A percentile compares a stretch with the other conserved stretches of the same genome.
These are phyloP conservation scores for Trypanosoma conorhini DNA, from an alignment of 208 protist genomes.

Conservation along the genomic window DNA sequence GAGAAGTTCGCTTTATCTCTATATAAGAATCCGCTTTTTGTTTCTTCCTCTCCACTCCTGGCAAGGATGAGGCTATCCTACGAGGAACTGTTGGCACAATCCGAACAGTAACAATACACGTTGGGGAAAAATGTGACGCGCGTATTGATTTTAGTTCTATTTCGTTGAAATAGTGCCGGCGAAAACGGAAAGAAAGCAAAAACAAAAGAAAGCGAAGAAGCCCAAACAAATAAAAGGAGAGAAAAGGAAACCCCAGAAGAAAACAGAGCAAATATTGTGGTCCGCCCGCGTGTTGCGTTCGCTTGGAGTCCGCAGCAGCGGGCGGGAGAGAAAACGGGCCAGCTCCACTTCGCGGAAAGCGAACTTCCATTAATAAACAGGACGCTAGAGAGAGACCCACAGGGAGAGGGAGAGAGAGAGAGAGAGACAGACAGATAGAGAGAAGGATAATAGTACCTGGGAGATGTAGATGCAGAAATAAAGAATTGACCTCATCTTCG, in stretches of 20 bases:
- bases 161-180: neutral
- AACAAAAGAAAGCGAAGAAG: neutral
- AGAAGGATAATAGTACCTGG: no score
- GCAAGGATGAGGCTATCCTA: slow-evolving; percentile 12
- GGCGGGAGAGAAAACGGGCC: no score
- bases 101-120: neutral
- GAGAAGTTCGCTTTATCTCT: slow-evolving; percentile 25
- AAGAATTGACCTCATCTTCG: neutral
- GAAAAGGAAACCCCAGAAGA: neutral
- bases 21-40: neutral
- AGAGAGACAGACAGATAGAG: no score
- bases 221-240: slow-evolving; percentile 8
- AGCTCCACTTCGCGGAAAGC: no score
- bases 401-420: no score
- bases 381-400: no score
- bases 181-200: neutral
- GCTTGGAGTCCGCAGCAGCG: no score
- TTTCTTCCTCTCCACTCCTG: slow-evolving; percentile 1
- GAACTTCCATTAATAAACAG: no score
- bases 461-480: no score
- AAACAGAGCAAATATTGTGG: neutral
- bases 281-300: no score
- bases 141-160: neutral
- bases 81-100: slow-evolving; percentile 5
- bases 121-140: neutral